Evolutionary conservation across 768 basidiomycete species (phyloP), one percentile per base, ranked within the genome.

Genomic region (Phallus indusiatus): DNA sequence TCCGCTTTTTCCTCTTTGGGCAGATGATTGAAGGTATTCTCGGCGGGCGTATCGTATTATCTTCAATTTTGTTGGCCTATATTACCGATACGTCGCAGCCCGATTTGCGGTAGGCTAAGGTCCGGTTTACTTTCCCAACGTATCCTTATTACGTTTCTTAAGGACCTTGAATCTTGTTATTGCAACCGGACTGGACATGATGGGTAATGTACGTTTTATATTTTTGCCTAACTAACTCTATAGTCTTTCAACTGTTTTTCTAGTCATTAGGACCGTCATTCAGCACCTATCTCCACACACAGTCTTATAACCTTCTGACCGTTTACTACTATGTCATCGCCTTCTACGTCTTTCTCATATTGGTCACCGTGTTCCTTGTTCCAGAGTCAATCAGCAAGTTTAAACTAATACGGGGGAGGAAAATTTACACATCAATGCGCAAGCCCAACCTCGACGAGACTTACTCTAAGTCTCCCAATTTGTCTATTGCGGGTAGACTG

Each of bases 1-100:
- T 93, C 69, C 87, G 88, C 78, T 85, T 90, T 66, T 73, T 91
- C 24, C 60, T 91, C 12, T 59, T 86, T 20, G 84, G 85, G 1
- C 81, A 85, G 10, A 60, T 82, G 6, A 61, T 88, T 1, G 86
- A 90, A 62, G 91, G 92, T 10, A 61, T 76, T 17, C 70, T 88
- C 14, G 93, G 92, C 54, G 86, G 42, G 12, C 42, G 92, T 83
- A 62, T 66, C 78, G 69, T 42, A 11, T n/a, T 42, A 42, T 42
- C 42, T n/a, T 42, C 77, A 33, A 76, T 75, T 1, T 63, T 70
- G 6, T 85, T 83, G 1, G 76, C 83, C 1, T n/a, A 90, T 70
- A 60, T 88, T n/a, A 80, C 87, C 5, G 89, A 92, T 66, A 82
- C 82, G 37, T 79, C 82, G 0, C 75, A 74, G 5, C 76, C 83